Base-by-base conservation (phyloP, 2,329 filamentous ascomycete species). In the Xylaria multiplex region DNA sequence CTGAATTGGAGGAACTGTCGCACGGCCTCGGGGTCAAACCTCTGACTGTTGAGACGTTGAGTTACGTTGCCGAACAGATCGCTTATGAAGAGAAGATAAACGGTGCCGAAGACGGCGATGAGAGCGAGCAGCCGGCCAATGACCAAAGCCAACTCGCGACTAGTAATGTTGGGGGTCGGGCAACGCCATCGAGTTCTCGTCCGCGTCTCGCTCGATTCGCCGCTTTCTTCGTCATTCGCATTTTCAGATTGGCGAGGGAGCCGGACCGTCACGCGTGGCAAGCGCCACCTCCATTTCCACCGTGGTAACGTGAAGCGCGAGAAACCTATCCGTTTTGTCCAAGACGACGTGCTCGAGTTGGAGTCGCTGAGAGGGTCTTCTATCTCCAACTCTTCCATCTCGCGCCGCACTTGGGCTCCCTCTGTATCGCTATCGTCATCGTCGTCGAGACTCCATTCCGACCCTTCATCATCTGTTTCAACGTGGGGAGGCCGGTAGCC, bases 351-450 rank as follows among this genome's bases (percentile, higher is more conserved):
- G 54, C 68, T 72, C n/a, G 72, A 65, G 14, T 46, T 57, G 67
- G 80, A 72, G 64, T 78, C 75, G 55, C 81, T 78, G 24, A 80
- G 75, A 32, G 88, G 88, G 71, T 96, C 93, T 73, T 93, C 87
- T 48, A 96, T 88, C 72, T 96, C 93, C 85, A 97, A 89, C 85
- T 97, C 91, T 76, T 96, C 88, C 82, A 98, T 90, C 79, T 96
- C 92, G 71, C 91, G 86, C 69, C 92, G 89, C 73, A 96, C 85
- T 69, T 89, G 88, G 37, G 87, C 88, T 55, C 81, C 81, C 59
- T 78, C 76, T 24, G 79, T 81, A 32, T 83, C 81, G 80, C 82
- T 81, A 71, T 77, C 81, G 73, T 78, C 82, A 72, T 78, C 82
- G 27, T 74, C 74, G 2, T 74, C 74, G 40, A 77, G 72, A 27